phyloP scores from a whole-genome alignment of 75 land plant genomes.

The Selaginella moellendorffii region DNA sequence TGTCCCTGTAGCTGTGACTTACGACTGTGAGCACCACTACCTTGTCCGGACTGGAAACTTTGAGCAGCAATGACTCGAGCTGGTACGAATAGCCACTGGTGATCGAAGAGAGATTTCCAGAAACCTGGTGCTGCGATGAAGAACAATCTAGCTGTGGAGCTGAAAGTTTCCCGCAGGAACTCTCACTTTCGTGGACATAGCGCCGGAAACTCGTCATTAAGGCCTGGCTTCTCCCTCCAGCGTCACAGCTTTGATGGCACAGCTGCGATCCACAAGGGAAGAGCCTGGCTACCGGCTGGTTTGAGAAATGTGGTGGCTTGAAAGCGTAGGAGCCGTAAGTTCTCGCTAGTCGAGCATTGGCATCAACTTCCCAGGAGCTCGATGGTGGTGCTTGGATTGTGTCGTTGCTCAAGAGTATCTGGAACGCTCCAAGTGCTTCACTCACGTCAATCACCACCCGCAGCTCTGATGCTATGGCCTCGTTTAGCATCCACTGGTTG shows the following conservation, averaged over 20 bases:
- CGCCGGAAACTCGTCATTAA: no score
- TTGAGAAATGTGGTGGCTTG: slow-evolving; percentile 22
- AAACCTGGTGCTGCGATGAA: no score
- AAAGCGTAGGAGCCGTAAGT: slow-evolving; percentile 54
- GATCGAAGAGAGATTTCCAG: no score
- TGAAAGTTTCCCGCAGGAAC: no score
- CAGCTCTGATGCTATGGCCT: slow-evolving; percentile 39
- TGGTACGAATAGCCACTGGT: no score
- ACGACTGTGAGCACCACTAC: slow-evolving; percentile 62
- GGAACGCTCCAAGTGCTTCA: slow-evolving; percentile 28
- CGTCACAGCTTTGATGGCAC: no score
- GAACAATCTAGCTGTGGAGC: no score
- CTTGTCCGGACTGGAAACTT: slow-evolving; percentile 41
- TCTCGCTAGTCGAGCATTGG: slow-evolving; percentile 42
- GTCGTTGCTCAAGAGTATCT: not conserved
- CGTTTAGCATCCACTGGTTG: slow-evolving; percentile 64
- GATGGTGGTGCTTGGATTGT: not conserved
- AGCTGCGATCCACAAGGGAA: no score
- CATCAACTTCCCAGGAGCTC: slow-evolving; percentile 39
- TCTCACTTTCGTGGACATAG: no score
- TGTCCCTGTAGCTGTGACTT: slow-evolving; percentile 74
- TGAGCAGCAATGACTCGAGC: slow-evolving; percentile 40
- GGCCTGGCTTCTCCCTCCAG: no score
- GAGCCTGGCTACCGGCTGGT: no score
- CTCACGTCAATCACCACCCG: slow-evolving; percentile 70